Evolutionary conservation across 1,284 basidiomycete genomes (phyloP), one percentile per base, ranked within the genome.

Genomic region (Leccinum pachyderme): DNA sequence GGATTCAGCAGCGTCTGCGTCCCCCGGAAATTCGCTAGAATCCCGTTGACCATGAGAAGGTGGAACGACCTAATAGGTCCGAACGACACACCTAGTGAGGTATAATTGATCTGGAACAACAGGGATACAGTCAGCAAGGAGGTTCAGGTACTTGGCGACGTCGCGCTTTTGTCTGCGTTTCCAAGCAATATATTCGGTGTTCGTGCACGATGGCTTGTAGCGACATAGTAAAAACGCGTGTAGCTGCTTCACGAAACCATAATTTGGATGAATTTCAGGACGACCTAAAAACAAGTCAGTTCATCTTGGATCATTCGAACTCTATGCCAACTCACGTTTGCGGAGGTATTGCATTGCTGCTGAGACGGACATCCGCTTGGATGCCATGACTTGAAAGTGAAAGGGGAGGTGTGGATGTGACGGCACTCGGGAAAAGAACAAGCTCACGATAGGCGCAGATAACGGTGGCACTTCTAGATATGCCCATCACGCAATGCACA

Each of bases 401-500:
- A 32, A 31, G 37, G 7, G 32, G 35, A 9, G 12, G 56, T n/a
- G 47, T 57, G 33, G 37, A 57, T 58, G 8, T 35, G 2, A 44
- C 35, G 39, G 29, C 35, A 55, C 37, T 51, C 35, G 41, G 29
- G 39, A 27, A 28, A 45, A 24, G 31, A 4, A 25, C 22, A 45
- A 13, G 74, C 80, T 72, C 66, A 84, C 81, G 66, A 66, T 84
- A 87, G 3, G 84, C 86, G 35, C 82, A 82, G 37, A 86, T 78
- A 41, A 86, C 80, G 4, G 86, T 85, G n/a, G 83, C 74, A 60
- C 82, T 85, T 56, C 88, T 75, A 8, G 84, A 88, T 5, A 91
- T 75, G 9, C 88, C 89, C 75, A 89, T 86, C 15, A 85, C 75
- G 70, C 90, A 92, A 63, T 92, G 89, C 13, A 92, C 85, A 18